Conservation (phyloP, 2,329 filamentous ascomycete species). For the Venturia effusa region DNA sequence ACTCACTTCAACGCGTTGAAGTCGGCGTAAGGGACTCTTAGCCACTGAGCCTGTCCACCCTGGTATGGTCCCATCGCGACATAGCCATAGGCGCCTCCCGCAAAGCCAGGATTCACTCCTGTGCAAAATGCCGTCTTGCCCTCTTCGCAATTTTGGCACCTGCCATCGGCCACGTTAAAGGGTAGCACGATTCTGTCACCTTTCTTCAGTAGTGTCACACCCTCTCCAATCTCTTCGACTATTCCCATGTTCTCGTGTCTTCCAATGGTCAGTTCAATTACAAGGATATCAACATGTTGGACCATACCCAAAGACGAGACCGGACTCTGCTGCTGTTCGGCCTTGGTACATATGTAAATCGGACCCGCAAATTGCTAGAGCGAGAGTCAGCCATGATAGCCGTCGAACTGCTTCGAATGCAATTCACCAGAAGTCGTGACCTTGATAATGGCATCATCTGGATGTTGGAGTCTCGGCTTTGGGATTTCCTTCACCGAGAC, state of each 20-base stretch:
- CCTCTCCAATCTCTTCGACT: slow-evolving; percentile 43
- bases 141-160: slow-evolving; percentile 54
- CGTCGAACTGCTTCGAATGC: not conserved
- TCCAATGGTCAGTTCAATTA: not conserved
- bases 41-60: slow-evolving; percentile 51
- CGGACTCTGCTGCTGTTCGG: slow-evolving; percentile 49
- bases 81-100: slow-evolving; percentile 48
- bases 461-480: slow-evolving; percentile 48
- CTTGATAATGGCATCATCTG: slow-evolving; percentile 54
- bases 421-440: slow-evolving; percentile 47
- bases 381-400: not conserved
- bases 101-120: slow-evolving; percentile 50
- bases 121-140: slow-evolving; percentile 56
- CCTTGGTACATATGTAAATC: slow-evolving; percentile 52
- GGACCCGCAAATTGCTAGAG: slow-evolving; percentile 37
- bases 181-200: slow-evolving; percentile 55
- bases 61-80: slow-evolving; percentile 49
- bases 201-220: slow-evolving; percentile 50
- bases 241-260: slow-evolving; percentile 52
- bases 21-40: slow-evolving; percentile 55
- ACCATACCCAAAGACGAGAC: slow-evolving; percentile 43
- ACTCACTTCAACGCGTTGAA: slow-evolving; percentile 47
- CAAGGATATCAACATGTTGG: no score
- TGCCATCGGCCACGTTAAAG: slow-evolving; percentile 54
- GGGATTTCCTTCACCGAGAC: slow-evolving; percentile 52